These are phyloP conservation scores for Teunomyces stri DNA, from an alignment of 805 yeast species.

Conservation along the genomic window DNA sequence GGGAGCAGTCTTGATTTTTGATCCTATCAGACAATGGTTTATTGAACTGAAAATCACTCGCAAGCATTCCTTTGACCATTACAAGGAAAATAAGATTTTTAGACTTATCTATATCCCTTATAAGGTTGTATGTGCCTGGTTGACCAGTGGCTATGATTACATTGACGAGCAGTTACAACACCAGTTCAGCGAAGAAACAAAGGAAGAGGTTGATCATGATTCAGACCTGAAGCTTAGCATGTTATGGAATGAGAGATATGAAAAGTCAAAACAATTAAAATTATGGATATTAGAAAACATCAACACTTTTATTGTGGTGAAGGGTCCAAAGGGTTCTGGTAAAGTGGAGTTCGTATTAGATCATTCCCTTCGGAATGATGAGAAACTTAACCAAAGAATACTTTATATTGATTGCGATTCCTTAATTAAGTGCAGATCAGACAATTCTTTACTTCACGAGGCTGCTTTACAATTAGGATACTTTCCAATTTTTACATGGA, in stretches of 20 bases:
- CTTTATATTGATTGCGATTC: slow-evolving; percentile 77
- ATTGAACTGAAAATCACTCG: slow-evolving; percentile 71
- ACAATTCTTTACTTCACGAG: slow-evolving; percentile 60
- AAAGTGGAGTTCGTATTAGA: slow-evolving; percentile 75
- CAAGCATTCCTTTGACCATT: slow-evolving; percentile 50
- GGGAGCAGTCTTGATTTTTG: slow-evolving; percentile 81
- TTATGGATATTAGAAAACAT: slow-evolving; percentile 85
- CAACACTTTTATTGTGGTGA: slow-evolving; percentile 84
- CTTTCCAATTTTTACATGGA: slow-evolving; percentile 92
- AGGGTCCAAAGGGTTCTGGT: slow-evolving; percentile 97
- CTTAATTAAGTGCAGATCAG: slow-evolving; percentile 71
- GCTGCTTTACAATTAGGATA: slow-evolving; percentile 83
- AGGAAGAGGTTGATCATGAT: slow-evolving; percentile 30
- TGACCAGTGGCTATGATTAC: slow-evolving; percentile 33
- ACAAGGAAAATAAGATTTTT: slow-evolving; percentile 29
- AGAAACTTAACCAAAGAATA: slow-evolving; percentile 41
- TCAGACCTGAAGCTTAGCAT: slow-evolving; percentile 10
- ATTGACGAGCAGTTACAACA: slow-evolving; percentile 28
- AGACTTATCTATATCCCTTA: slow-evolving; percentile 24
- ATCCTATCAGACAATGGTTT: slow-evolving; percentile 84
- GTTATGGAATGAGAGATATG: slow-evolving; percentile 71
- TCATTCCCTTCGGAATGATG: slow-evolving; percentile 58
- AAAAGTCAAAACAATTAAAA: slow-evolving; percentile 63
- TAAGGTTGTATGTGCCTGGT: slow-evolving; percentile 20
- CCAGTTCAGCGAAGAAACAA: slow-evolving; percentile 12